These are phyloP conservation scores for Hippophae rhamnoides DNA, from an alignment of 306 rosid species.

Conservation along the genomic window DNA sequence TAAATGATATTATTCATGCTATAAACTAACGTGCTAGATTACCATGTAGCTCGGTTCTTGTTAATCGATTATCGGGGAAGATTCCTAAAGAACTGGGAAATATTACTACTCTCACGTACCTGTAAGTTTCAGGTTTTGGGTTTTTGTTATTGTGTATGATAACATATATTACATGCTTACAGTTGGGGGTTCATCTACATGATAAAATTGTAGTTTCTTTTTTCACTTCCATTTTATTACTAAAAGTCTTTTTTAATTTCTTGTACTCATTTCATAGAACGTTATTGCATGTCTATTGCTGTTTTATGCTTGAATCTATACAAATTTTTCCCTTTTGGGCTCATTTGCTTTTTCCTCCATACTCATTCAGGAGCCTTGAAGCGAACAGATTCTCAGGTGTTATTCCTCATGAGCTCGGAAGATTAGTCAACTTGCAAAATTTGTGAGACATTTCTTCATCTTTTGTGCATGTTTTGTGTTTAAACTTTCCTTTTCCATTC, in stretches of 20 bases:
- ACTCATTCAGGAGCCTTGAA: slow-evolving; percentile 54
- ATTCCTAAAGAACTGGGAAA: slow-evolving; percentile 67
- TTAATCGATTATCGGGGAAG: slow-evolving; percentile 71
- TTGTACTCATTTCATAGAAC: no score
- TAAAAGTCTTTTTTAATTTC: no score
- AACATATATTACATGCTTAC: not conserved
- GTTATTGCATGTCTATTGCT: not conserved
- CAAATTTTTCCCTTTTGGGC: not conserved
- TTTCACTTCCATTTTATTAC: no score
- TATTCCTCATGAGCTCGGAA: slow-evolving; percentile 65
- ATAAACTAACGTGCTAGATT: slow-evolving; percentile 21
- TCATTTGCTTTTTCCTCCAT: not conserved
- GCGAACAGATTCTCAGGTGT: slow-evolving; percentile 63
- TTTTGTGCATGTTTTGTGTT: not conserved
- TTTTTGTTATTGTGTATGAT: slow-evolving; percentile 9
- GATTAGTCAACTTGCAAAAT: slow-evolving; percentile 37
- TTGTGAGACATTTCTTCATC: slow-evolving; percentile 41
- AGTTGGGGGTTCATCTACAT: no score
- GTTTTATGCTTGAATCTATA: not conserved
- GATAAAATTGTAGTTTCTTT: no score
- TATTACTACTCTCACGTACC: slow-evolving; percentile 42
- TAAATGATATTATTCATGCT: slow-evolving; percentile 14
- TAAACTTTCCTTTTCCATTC: not conserved
- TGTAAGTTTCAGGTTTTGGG: slow-evolving; percentile 38
- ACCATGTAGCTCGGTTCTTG: slow-evolving; percentile 64